Percentiles rank a stretch among this genome's conserved stretches.
Evolutionary conservation across 169 alveolate genomes (phyloP).

Genomic region (Babesia ovata): DNA sequence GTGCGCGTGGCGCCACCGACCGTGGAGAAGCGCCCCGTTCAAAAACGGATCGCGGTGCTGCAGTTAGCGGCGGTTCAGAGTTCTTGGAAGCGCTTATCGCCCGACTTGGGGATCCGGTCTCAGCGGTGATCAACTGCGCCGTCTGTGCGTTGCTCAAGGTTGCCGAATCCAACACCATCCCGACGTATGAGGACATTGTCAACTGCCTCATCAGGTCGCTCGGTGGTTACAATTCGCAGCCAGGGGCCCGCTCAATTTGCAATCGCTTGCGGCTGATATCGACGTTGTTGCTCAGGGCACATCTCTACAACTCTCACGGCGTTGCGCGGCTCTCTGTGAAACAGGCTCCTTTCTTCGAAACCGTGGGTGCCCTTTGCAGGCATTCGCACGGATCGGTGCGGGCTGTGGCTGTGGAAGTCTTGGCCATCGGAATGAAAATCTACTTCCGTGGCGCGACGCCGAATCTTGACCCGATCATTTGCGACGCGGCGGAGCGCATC

Average conservation of each 20-base stretch:
- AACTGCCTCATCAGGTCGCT: conserved; percentile 19
- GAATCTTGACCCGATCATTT: conserved; percentile 1
- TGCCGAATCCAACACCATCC: conserved; percentile 32
- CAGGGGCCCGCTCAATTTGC: conserved; percentile 32
- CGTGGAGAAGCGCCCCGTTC: conserved; percentile 2
- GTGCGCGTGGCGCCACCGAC: not conserved
- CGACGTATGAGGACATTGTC: conserved; percentile 32
- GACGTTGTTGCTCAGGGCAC: conserved; percentile 32
- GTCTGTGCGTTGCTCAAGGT: conserved; percentile 35
- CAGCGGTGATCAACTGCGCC: conserved; percentile 43
- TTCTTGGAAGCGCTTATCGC: conserved; percentile 18
- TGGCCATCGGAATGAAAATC: conserved; percentile 19
- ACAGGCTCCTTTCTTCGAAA: conserved; percentile 12
- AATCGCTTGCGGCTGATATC: conserved; percentile 34
- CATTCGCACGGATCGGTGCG: conserved; percentile 41
- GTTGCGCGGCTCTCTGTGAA: conserved; percentile 2
- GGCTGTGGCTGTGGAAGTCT: conserved; percentile 13
- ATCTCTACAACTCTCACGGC: conserved; percentile 27
- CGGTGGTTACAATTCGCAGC: conserved; percentile 5
- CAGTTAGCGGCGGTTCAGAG: conserved; percentile 5
- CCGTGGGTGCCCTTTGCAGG: conserved; percentile 18
- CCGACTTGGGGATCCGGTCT: conserved; percentile 35
- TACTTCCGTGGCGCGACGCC: conserved; percentile 13
- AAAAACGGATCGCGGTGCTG: not conserved
- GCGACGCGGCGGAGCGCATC: conserved; percentile 16